Conservation (phyloP, 1,284 basidiomycete genomes). For the Blastosporella zonata region DNA sequence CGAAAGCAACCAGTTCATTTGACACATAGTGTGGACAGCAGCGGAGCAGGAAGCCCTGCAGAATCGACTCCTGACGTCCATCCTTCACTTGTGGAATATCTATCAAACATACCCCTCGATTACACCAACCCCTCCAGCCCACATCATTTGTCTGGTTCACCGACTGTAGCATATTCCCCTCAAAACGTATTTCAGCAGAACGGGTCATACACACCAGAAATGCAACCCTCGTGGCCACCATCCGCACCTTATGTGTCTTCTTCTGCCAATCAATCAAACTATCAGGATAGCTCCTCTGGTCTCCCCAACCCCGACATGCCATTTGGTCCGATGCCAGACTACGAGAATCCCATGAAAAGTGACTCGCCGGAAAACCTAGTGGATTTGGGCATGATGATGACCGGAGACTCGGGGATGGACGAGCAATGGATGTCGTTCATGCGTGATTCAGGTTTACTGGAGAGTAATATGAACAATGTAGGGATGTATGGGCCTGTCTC, state of each 20-base stretch:
- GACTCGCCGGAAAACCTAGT: constrained; percentile 29
- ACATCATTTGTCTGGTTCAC: constrained; percentile 3
- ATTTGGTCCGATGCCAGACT: constrained; percentile 2
- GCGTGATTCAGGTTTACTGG: constrained; percentile 47
- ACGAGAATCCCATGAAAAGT: constrained; percentile 9
- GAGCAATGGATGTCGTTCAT: constrained; percentile 56
- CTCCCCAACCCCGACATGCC: constrained; percentile 1
- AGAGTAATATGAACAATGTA: constrained; percentile 20
- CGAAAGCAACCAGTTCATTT: constrained; percentile 21
- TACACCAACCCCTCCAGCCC: constrained; percentile 8
- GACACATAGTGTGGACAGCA: constrained; percentile 20
- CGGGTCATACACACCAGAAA: constrained; percentile 4
- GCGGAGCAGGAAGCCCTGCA: constrained; percentile 19
- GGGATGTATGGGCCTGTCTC: constrained; percentile 6
- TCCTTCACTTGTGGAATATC: constrained; percentile 50
- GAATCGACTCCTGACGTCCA: constrained; percentile 49
- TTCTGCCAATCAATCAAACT: constrained; percentile 1
- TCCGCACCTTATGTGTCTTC: constrained; percentile 1
- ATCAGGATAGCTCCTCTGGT: constrained; percentile 2
- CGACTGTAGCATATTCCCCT: constrained; percentile 1
- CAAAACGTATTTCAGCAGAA: constrained; percentile 6
- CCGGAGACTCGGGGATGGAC: constrained; percentile 52
- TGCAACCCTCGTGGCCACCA: constrained; percentile 13
- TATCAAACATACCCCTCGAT: constrained; percentile 35
- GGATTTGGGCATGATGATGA: constrained; percentile 45